Evolutionary conservation across 768 basidiomycete species (phyloP).

Genomic region (Terana coerulea): DNA sequence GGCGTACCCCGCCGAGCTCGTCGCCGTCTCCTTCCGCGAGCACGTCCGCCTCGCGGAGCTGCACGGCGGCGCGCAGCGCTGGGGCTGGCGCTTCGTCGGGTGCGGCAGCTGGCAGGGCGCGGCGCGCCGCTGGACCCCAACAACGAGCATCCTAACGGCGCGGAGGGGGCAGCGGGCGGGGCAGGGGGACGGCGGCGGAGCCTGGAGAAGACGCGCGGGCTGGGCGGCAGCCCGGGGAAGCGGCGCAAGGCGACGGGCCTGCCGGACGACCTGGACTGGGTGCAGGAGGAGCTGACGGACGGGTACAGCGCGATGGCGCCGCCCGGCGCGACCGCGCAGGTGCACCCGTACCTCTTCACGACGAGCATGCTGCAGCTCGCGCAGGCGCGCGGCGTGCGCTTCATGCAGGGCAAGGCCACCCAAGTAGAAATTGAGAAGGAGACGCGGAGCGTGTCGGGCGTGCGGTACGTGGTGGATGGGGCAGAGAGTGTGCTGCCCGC

Average conservation of each 20-base stretch:
- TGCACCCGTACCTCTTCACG: slow-evolving; percentile 74
- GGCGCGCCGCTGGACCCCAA: slow-evolving; percentile 36
- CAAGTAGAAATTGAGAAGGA: slow-evolving; percentile 40
- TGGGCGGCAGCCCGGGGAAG: slow-evolving; percentile 21
- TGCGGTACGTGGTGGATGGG: slow-evolving; percentile 34
- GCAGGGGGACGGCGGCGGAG: slow-evolving; percentile 39
- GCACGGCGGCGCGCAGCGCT: slow-evolving; percentile 64
- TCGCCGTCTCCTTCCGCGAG: slow-evolving; percentile 67
- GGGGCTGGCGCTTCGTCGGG: slow-evolving; percentile 80
- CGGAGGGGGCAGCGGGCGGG: slow-evolving; percentile 25
- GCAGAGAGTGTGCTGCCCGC: slow-evolving; percentile 41
- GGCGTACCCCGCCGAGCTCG: slow-evolving; percentile 74
- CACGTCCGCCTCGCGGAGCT: slow-evolving; percentile 70
- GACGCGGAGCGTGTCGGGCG: slow-evolving; percentile 39
- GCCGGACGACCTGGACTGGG: slow-evolving; percentile 32
- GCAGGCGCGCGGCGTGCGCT: slow-evolving; percentile 44
- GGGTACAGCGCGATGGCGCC: slow-evolving; percentile 59
- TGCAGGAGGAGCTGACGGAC: slow-evolving; percentile 49
- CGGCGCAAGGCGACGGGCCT: slow-evolving; percentile 17
- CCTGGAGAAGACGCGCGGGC: slow-evolving; percentile 53
- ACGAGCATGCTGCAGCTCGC: slow-evolving; percentile 68
- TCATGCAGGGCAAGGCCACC: slow-evolving; percentile 45
- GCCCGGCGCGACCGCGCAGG: slow-evolving; percentile 63
- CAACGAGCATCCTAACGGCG: no score
- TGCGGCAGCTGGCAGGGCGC: slow-evolving; percentile 71